Base-by-base conservation (phyloP, 805 yeast genomes). In the Saturnispora serradocipensis region DNA sequence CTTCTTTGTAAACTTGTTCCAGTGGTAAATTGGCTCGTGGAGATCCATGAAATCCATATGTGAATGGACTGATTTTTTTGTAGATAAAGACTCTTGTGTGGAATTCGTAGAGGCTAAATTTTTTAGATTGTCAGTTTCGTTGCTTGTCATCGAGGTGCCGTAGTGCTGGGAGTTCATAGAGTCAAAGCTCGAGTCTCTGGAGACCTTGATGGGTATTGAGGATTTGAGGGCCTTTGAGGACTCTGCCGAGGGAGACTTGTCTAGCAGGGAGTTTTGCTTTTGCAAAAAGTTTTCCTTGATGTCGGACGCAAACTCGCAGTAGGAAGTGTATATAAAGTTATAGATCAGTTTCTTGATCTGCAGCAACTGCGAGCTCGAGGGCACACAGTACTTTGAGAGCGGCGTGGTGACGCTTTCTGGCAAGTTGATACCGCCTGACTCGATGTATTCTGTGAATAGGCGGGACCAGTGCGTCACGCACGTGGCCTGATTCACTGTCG, bases 381-480 rank as follows among this genome's bases (percentile, higher is more conserved):
- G 71, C 16, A 65, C 54, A 4, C 18, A 13, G 22, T 55, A 45
- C 4, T 53, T 43, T 15, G 50, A 46, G 13, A 64, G 47, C 10
- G 53, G 45, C 15, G 43, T 46, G 18, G 54, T 58, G 34, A 66
- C 47, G 24, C 61, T 63, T 13, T 61, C 64, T 1, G 71, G 70
- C 25, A 68, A 50, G 52, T 68, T 68, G n/a, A 68, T 59, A 36
- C 61, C 67, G 46, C 63, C 63, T 11, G 64, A 56, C 45, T 58
- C 66, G 10, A 68, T 61, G 47, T 60, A 68, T 30, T 59, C 63
- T 16, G 50, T 53, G 40, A 51, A 61, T 16, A 68, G 32, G 38
- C 54, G 53, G 11, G 49, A 57, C 71, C 71, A 68, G 8, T 25
- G 47, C 8, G 35, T 49, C 6, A 13, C n/a, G 28, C 34, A 18